Evolutionary conservation across 148 eudicot genomes (phyloP), one percentile per base, ranked within the genome.

Genomic region (Heliamphora exappendiculata): DNA sequence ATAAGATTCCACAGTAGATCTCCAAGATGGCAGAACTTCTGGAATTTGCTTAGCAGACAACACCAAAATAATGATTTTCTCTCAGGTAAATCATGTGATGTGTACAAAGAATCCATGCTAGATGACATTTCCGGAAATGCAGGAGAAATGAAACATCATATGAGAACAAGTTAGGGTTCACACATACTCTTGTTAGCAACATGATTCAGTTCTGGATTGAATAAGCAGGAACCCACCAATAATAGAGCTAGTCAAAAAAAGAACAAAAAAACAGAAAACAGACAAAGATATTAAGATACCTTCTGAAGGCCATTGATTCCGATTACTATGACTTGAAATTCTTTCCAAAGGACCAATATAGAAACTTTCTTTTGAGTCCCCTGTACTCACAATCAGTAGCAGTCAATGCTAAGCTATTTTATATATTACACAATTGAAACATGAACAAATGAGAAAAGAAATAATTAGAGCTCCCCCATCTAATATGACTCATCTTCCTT

Each of bases 301-400:
- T 80, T 82, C 83, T 57, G 91, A 77, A 76, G 98, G 95, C 95
- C 96, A 90, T 57, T 88, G 98, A 74, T 93, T 93, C 69, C 87
- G 80, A 71, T 66, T 37, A 53, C 78, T 55, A 34, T 60, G 34
- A 8, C 11, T 39, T 36, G 72, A 34, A 69, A 74, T 81, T 36
- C 55, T 82, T 60, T 87, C 88, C 71, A 91, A 45, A 62, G 89
- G 84, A 33, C 98, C 93, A 63, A 93, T 80, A 67, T 90, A 83
- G 80, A 93, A 89, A 60, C 85, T 80, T 82, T 93, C 98, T 87
- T 93, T 93, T 31, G 82, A 67, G 67, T 93, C 98, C 68, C 98
- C 93, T 93, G 79, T 54, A 59, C 70, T 37, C 12, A n/a, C 10
- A 6, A 8, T 12, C 49, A 75, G 54, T 55, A 49, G 33, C 7